Percentiles rank a stretch among this genome's conserved stretches.
Conservation (phyloP, 106 monocot species). For the Cymbidium sinense region DNA sequence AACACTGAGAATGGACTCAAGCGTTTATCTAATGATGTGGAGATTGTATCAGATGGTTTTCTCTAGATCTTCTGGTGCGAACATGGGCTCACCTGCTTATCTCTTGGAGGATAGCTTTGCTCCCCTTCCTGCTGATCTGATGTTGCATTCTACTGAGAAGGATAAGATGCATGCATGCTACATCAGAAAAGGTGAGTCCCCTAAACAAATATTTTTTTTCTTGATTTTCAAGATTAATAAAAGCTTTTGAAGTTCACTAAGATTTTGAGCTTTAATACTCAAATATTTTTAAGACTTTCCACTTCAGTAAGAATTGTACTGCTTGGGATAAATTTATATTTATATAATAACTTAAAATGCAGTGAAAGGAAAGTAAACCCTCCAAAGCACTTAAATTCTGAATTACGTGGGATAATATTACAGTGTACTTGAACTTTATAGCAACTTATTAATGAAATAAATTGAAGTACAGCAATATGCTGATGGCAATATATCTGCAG, state of each 20-base stretch:
- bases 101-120: conserved; percentile 11
- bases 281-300: neutral
- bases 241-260: conserved; percentile 2
- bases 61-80: neutral
- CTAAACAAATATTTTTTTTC: neutral
- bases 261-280: neutral
- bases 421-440: neutral
- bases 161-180: conserved; percentile 13
- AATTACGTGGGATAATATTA: neutral
- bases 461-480: neutral
- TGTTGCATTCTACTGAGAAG: conserved; percentile 18
- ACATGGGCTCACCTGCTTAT: conserved; percentile 2
- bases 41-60: conserved; percentile 5
- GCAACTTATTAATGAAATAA: neutral
- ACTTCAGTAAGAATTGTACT: neutral
- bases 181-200: conserved; percentile 11
- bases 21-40: conserved; percentile 10
- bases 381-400: neutral
- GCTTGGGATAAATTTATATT: neutral
- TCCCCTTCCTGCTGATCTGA: conserved; percentile 32
- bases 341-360: neutral
- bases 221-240: neutral
- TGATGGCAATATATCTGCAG: conserved; percentile 21
- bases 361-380: neutral
- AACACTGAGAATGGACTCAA: conserved; percentile 12